These are phyloP conservation scores for Schizochytrium sp. DNA, from an alignment of 108 stramenopile species.

Conservation along the genomic window DNA sequence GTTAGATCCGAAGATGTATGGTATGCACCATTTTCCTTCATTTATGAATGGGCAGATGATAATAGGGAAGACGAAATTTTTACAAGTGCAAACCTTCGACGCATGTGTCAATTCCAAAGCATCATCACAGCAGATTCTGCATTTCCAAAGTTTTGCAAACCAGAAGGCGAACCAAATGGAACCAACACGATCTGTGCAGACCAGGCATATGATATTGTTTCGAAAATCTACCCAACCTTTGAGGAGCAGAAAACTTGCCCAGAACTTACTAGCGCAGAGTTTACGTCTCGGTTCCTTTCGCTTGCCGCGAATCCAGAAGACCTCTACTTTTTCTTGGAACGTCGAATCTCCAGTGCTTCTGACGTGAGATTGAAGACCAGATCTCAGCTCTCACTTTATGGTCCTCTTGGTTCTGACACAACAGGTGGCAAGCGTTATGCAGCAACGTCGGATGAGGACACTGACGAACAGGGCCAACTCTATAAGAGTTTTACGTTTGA, in stretches of 20 bases:
- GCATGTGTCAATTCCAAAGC: conserved; percentile 46
- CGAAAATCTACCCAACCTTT: conserved; percentile 33
- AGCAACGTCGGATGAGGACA: neutral
- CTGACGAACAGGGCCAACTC: neutral
- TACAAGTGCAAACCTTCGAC: conserved; percentile 33
- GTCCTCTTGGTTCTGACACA: conserved; percentile 5
- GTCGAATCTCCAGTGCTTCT: neutral
- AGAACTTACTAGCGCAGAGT: neutral
- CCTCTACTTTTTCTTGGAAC: neutral
- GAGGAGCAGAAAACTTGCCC: conserved; percentile 21
- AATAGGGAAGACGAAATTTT: neutral
- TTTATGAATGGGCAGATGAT: conserved; percentile 25
- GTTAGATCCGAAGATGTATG: neutral
- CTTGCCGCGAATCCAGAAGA: neutral
- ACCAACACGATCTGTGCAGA: conserved; percentile 14
- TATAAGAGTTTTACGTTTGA: neutral
- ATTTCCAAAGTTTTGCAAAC: conserved; percentile 46
- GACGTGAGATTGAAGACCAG: conserved; percentile 24
- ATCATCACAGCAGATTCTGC: neutral
- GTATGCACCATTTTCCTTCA: neutral
- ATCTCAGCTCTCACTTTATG: conserved; percentile 24
- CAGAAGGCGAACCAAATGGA: neutral
- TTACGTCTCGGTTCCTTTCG: neutral
- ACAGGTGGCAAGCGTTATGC: neutral
- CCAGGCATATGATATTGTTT: neutral